Percentiles rank a stretch among this genome's conserved stretches.
Evolutionary conservation across 2,329 filamentous ascomycete genomes (phyloP).

Genomic region (Fusarium aywerte): DNA sequence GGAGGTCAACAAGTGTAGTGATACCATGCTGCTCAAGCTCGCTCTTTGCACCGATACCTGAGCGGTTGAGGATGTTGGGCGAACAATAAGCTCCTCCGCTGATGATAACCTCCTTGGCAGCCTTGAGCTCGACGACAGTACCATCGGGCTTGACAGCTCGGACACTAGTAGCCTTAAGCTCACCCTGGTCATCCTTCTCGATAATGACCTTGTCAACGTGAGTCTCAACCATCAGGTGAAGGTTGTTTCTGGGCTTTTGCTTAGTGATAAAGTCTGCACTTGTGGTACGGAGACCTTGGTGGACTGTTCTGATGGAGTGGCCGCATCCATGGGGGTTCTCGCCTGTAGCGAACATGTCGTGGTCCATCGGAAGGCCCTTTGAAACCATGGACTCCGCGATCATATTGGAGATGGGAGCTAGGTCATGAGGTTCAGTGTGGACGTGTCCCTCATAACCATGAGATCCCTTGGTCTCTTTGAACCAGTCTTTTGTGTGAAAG

Average conservation of each 20-base stretch:
- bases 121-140: constrained; percentile 51
- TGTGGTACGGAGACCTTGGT: constrained; percentile 63
- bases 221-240: constrained; percentile 60
- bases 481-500: constrained; percentile 68
- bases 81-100: constrained; percentile 62
- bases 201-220: constrained; percentile 65
- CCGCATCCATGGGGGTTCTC: constrained; percentile 65
- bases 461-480: constrained; percentile 57
- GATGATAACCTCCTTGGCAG: constrained; percentile 54
- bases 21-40: constrained; percentile 58
- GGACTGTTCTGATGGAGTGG: constrained; percentile 63
- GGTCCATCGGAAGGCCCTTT: constrained; percentile 63
- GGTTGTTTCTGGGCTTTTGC: constrained; percentile 54
- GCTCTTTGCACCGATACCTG: constrained; percentile 60
- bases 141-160: constrained; percentile 56
- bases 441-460: constrained; percentile 65
- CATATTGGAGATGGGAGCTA: constrained; percentile 67
- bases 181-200: constrained; percentile 47
- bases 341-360: constrained; percentile 67
- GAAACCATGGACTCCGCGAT: constrained; percentile 65
- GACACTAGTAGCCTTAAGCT: constrained; percentile 59
- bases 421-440: constrained; percentile 66
- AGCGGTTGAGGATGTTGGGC: constrained; percentile 63
- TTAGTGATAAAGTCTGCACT: constrained; percentile 63
- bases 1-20: constrained; percentile 54